These are phyloP conservation scores for Pythium insidiosum DNA, from an alignment of 352 stramenopile species.

Conservation along the genomic window DNA sequence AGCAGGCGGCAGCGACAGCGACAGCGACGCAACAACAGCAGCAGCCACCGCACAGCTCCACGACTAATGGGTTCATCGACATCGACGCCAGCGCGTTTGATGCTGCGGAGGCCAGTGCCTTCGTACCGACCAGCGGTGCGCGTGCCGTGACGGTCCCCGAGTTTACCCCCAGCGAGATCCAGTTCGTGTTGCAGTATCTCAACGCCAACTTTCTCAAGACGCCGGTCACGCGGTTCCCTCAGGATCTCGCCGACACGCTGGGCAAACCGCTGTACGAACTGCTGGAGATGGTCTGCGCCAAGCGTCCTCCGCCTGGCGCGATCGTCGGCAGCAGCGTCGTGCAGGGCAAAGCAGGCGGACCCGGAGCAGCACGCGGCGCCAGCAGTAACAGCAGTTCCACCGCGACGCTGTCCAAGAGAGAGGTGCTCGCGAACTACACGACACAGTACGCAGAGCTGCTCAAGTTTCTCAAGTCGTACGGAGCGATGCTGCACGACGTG, in stretches of 20 bases:
- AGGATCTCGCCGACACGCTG: constrained; percentile 63
- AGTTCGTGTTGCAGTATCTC: constrained; percentile 79
- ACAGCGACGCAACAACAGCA: not conserved
- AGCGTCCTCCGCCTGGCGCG: constrained; percentile 48
- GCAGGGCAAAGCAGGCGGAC: constrained; percentile 16
- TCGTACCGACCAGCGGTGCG: not conserved
- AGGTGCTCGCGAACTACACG: constrained; percentile 41
- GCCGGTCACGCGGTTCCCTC: constrained; percentile 59
- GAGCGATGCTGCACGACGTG: constrained; percentile 87
- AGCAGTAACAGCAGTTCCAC: not conserved
- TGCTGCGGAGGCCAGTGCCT: not conserved
- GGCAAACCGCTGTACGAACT: constrained; percentile 85
- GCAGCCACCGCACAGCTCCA: not conserved
- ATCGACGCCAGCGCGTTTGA: constrained; percentile 27
- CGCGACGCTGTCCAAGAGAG: constrained; percentile 34
- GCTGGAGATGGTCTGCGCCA: constrained; percentile 86
- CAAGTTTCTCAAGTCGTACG: constrained; percentile 88
- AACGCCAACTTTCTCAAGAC: constrained; percentile 75
- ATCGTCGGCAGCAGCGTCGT: constrained; percentile 19
- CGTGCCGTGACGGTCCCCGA: not conserved
- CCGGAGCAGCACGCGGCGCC: not conserved
- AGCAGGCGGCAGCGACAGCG: not conserved
- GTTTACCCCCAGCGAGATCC: constrained; percentile 36
- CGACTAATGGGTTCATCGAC: constrained; percentile 30
- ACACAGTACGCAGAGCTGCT: constrained; percentile 84